Evolutionary conservation across 148 eudicot genomes (phyloP), one percentile per base, ranked within the genome.

Genomic region (Suaeda aralocaspica): DNA sequence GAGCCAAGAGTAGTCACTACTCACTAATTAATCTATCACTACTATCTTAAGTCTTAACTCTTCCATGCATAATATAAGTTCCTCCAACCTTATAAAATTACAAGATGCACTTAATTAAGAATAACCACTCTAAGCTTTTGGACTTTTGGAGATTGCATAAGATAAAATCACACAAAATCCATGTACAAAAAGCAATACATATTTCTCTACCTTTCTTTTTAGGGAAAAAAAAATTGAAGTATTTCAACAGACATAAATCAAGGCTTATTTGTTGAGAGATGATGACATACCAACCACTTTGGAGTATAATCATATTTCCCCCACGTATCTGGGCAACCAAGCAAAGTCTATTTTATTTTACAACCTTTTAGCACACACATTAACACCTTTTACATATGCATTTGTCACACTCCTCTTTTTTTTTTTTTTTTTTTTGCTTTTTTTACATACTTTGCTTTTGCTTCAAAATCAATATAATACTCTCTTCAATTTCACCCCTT

Each of bases 201-300:
- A 9, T 64, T 22, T 13, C 50, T 21, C 21, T 22, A 16, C 16
- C 28, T 21, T 22, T 10, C 50, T 19, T 15, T 30, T 33, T 64
- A 0, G 12, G 42, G 42, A 31, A 30, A 7, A 53, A 16, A 18
- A 49, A 49, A 13, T 22, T 28, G 15, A 10, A 58, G 36, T 29
- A 58, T 58, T n/a, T 12, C 36, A 28, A 29, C 34, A 58, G 14
- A 59, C 15, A 39, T 14, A 33, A 61, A 70, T 77, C 74, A 36
- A 36, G 41, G 41, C 8, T 3, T 36, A 36, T 36, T 36, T 74
- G 76, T 71, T 71, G 66, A 74, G 63, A 75, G 84, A 81, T 74
- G 72, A 71, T 72, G 76, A 81, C 79, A 66, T 60, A 55, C 72
- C 77, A 78, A 75, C 81, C 59, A 81, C 84, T 74, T 48, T 61